Percentiles rank a stretch among this genome's conserved stretches.
phyloP scores from a whole-genome alignment of 495 filamentous ascomycete species.

The Penicillium daleae region DNA sequence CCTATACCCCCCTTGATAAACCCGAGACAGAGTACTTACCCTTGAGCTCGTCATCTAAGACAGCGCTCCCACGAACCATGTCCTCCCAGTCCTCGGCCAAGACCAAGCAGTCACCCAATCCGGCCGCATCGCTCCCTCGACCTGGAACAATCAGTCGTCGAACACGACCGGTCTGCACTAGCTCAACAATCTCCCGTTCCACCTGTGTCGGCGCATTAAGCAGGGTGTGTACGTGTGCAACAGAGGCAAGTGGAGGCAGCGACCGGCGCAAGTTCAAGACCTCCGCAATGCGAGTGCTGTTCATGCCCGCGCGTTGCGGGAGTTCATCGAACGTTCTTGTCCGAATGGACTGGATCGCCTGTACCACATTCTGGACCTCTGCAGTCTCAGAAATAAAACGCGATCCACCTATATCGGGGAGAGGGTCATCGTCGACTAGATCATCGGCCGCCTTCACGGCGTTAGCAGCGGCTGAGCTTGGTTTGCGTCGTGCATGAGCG shows the following conservation, averaged over 20 bases:
- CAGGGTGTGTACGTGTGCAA: conserved; percentile 72
- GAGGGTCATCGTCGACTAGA: conserved; percentile 46
- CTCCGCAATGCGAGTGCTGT: conserved; percentile 70
- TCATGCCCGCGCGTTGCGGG: conserved; percentile 72
- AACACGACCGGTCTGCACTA: conserved; percentile 61
- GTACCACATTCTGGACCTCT: conserved; percentile 63
- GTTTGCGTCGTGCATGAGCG: conserved; percentile 60
- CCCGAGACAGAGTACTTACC: conserved; percentile 27
- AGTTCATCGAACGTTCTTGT: conserved; percentile 70
- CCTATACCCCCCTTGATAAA: not conserved
- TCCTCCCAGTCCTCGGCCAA: conserved; percentile 63
- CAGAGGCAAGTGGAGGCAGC: conserved; percentile 70
- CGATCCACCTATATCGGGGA: conserved; percentile 46
- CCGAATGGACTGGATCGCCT: conserved; percentile 64
- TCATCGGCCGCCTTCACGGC: conserved; percentile 42
- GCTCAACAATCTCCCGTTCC: conserved; percentile 72
- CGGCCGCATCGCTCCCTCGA: conserved; percentile 60
- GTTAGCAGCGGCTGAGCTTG: conserved; percentile 38
- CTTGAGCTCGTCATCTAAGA: conserved; percentile 54
- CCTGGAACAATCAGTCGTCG: conserved; percentile 69
- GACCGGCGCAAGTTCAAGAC: conserved; percentile 67
- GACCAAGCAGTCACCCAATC: conserved; percentile 73
- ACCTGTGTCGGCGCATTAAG: conserved; percentile 66
- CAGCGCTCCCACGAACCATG: conserved; percentile 49
- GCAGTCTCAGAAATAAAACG: conserved; percentile 49